Conservation (phyloP, 768 basidiomycete genomes). For the Suillus paluster region DNA sequence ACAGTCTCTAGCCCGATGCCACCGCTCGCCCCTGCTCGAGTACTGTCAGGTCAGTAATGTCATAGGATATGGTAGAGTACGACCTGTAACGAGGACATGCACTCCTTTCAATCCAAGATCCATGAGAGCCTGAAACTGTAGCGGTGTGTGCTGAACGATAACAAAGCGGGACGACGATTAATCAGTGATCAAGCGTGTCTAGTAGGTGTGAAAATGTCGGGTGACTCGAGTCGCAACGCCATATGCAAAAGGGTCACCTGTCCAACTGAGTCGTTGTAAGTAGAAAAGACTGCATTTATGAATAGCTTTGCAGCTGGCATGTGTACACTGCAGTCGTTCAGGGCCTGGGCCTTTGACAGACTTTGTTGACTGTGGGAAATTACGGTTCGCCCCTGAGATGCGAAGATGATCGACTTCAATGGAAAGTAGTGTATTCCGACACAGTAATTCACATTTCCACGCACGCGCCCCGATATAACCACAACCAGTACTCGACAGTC, state of each 20-base stretch:
- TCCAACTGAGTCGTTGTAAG: too few species aligned
- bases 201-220: background rate
- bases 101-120: constrained; percentile 63
- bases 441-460: too few species aligned
- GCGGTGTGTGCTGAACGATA: background rate
- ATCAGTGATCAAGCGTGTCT: background rate
- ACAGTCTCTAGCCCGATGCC: constrained; percentile 73
- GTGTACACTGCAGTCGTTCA: too few species aligned
- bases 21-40: constrained; percentile 64
- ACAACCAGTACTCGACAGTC: too few species aligned
- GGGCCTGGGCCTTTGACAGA: too few species aligned
- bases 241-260: background rate
- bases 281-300: too few species aligned
- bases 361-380: too few species aligned
- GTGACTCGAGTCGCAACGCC: background rate
- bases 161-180: background rate
- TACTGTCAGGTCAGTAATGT: background rate
- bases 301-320: too few species aligned
- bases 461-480: too few species aligned
- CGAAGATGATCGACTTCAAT: too few species aligned
- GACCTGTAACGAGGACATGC: constrained; percentile 74
- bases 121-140: constrained; percentile 37
- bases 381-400: too few species aligned
- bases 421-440: too few species aligned
- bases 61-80: background rate